These are phyloP conservation scores for Cryphonectria nitschkei DNA, from an alignment of 2,329 filamentous ascomycete genomes.

Conservation along the genomic window DNA sequence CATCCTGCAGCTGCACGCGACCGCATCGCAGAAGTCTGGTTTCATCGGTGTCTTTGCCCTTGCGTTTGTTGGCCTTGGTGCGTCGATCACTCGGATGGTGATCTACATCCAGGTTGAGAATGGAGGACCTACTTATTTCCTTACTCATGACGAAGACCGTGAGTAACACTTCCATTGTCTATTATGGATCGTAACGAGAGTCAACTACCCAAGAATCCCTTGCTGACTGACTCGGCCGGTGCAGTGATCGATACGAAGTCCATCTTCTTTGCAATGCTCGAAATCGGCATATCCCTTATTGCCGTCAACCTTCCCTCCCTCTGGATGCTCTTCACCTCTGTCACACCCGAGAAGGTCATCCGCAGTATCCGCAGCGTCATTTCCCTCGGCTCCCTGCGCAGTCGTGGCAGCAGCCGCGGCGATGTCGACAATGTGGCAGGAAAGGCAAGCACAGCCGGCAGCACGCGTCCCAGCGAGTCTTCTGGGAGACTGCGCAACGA, in stretches of 20 bases:
- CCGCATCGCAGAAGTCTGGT: conserved; percentile 2
- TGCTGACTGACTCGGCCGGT: neutral
- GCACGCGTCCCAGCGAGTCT: neutral
- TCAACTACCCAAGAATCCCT: neutral
- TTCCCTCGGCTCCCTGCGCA: conserved; percentile 23
- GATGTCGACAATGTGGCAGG: neutral
- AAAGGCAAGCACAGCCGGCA: neutral
- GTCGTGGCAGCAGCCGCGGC: conserved; percentile 10
- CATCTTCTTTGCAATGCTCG: conserved; percentile 23
- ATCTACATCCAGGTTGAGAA: conserved; percentile 18
- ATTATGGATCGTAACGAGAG: neutral
- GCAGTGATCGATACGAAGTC: conserved; percentile 18
- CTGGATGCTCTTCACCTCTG: conserved; percentile 24
- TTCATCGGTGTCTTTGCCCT: conserved; percentile 29
- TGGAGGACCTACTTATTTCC: conserved; percentile 4
- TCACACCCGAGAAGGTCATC: conserved; percentile 26
- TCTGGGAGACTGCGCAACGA: neutral
- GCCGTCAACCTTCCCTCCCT: conserved; percentile 28
- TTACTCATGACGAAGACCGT: conserved; percentile 11
- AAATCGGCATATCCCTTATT: conserved; percentile 24
- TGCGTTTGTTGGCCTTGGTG: conserved; percentile 23
- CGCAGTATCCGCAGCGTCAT: conserved; percentile 27
- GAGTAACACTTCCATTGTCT: neutral
- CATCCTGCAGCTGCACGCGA: conserved; percentile 22
- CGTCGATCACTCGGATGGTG: conserved; percentile 23